A percentile compares a stretch with the other conserved stretches of the same genome.
Conservation (phyloP, 2,329 filamentous ascomycete genomes). For the Scortechinia acanthostroma region DNA sequence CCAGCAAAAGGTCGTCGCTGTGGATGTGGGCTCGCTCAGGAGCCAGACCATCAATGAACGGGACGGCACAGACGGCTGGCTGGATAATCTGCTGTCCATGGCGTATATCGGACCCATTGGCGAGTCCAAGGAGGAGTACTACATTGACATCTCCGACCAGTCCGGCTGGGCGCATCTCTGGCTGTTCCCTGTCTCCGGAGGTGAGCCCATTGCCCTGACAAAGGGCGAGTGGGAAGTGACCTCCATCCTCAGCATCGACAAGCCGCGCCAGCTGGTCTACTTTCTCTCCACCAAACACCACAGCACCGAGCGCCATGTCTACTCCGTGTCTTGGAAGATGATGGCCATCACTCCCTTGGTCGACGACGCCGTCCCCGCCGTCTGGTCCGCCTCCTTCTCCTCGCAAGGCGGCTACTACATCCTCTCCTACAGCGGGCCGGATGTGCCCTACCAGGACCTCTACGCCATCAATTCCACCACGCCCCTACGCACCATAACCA, state of each 20-base stretch:
- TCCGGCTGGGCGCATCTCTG: constrained; percentile 84
- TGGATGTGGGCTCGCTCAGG: constrained; percentile 68
- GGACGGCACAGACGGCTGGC: too few relatives aligned
- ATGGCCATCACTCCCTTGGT: constrained; percentile 67
- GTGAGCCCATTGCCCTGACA: too few relatives aligned
- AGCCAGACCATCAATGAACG: constrained; percentile 76
- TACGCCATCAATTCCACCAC: constrained; percentile 52
- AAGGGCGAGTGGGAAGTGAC: constrained; percentile 88
- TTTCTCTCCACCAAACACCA: constrained; percentile 82
- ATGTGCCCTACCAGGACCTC: constrained; percentile 77
- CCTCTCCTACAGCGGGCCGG: constrained; percentile 77
- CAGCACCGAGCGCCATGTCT: constrained; percentile 83
- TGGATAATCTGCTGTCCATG: too few relatives aligned
- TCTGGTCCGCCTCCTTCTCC: constrained; percentile 80
- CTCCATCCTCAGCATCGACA: too few relatives aligned
- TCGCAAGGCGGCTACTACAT: constrained; percentile 73
- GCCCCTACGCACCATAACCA: constrained; percentile 69
- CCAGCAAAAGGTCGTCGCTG: constrained; percentile 75
- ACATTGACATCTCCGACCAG: constrained; percentile 83
- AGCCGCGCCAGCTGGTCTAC: constrained; percentile 82
- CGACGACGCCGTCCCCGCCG: constrained; percentile 66
- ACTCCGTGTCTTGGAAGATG: constrained; percentile 80
- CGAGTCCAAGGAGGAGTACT: constrained; percentile 88
- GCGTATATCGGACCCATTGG: too few relatives aligned
- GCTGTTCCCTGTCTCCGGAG: constrained; percentile 86